Conservation (phyloP, 2,329 filamentous ascomycete species). For the Pseudopyrenochaeta lycopersici region DNA sequence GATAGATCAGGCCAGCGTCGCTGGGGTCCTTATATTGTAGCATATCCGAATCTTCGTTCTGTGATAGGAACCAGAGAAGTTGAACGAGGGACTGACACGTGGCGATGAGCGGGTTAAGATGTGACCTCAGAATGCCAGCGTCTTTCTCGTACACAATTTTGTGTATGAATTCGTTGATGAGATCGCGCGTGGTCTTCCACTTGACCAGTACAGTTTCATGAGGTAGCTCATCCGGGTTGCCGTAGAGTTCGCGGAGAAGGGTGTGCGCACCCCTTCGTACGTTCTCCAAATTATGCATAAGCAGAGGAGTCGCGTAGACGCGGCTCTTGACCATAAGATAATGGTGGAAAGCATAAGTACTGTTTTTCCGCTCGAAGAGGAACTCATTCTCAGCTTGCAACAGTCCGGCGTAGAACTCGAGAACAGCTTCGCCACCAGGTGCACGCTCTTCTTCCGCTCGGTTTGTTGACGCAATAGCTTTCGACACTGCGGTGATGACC, state of each 20-base stretch:
- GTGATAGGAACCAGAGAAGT: conserved; percentile 25
- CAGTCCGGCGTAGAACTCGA: conserved; percentile 40
- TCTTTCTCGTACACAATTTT: conserved; percentile 37
- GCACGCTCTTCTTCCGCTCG: conserved; percentile 23
- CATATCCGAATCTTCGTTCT: conserved; percentile 30
- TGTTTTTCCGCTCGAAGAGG: conserved; percentile 20
- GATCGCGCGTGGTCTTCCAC: conserved; percentile 28
- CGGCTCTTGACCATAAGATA: conserved; percentile 25
- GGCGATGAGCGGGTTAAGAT: conserved; percentile 35
- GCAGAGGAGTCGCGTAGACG: conserved; percentile 30
- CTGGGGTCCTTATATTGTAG: conserved; percentile 26
- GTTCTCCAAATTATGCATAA: conserved; percentile 39
- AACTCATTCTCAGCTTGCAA: conserved; percentile 31
- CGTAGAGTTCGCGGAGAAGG: conserved; percentile 36
- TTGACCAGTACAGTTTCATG: conserved; percentile 25
- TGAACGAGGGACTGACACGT: conserved; percentile 29
- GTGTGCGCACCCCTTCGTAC: conserved; percentile 34
- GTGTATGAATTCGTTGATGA: conserved; percentile 26
- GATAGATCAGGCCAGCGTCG: conserved; percentile 34
- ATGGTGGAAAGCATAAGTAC: conserved; percentile 33
- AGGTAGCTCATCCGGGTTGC: conserved; percentile 20
- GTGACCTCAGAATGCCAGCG: conserved; percentile 28
- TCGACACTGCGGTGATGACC: conserved; percentile 31
- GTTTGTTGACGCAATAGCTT: conserved; percentile 18
- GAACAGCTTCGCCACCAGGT: conserved; percentile 31